These are phyloP conservation scores for Barnettozyma wickerhamii DNA, from an alignment of 805 yeast genomes.

Conservation along the genomic window DNA sequence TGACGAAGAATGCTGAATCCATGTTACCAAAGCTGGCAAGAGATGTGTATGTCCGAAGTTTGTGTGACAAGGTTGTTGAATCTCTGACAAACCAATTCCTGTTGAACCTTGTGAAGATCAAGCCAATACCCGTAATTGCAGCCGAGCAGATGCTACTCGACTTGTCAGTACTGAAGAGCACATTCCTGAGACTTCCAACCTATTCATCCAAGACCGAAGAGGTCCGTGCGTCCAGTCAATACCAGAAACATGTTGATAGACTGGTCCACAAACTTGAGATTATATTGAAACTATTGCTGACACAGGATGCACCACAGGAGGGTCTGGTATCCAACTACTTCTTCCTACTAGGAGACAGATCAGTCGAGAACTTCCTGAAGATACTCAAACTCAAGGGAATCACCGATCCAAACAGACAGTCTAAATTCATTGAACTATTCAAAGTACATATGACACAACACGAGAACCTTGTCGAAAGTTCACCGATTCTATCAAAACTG, in stretches of 20 bases:
- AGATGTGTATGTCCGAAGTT: slow-evolving; percentile 65
- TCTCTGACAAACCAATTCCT: slow-evolving; percentile 51
- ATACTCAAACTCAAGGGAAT: slow-evolving; percentile 62
- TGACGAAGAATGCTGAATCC: slow-evolving; percentile 42
- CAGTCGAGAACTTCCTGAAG: slow-evolving; percentile 58
- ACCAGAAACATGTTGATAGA: slow-evolving; percentile 40
- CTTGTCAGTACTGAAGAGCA: slow-evolving; percentile 55
- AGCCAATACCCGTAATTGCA: slow-evolving; percentile 63
- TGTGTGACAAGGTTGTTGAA: slow-evolving; percentile 76
- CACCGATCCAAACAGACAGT: slow-evolving; percentile 17
- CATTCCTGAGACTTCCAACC: slow-evolving; percentile 32
- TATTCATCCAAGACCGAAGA: slow-evolving; percentile 15
- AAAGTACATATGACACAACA: slow-evolving; percentile 24
- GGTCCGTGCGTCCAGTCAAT: slow-evolving; percentile 25
- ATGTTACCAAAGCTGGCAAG: slow-evolving; percentile 60
- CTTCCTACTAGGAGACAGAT: slow-evolving; percentile 59
- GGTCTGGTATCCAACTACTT: slow-evolving; percentile 62
- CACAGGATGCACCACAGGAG: slow-evolving; percentile 61
- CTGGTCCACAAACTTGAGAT: slow-evolving; percentile 47
- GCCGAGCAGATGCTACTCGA: slow-evolving; percentile 84
- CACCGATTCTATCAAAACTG: slow-evolving; percentile 24
- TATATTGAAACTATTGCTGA: slow-evolving; percentile 63
- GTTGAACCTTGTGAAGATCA: slow-evolving; percentile 51
- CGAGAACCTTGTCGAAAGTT: slow-evolving; percentile 23
- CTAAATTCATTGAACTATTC: slow-evolving; percentile 22